Evolutionary conservation across 1,139 yeast species (phyloP).

Genomic region (Kodamaea derodonti): DNA sequence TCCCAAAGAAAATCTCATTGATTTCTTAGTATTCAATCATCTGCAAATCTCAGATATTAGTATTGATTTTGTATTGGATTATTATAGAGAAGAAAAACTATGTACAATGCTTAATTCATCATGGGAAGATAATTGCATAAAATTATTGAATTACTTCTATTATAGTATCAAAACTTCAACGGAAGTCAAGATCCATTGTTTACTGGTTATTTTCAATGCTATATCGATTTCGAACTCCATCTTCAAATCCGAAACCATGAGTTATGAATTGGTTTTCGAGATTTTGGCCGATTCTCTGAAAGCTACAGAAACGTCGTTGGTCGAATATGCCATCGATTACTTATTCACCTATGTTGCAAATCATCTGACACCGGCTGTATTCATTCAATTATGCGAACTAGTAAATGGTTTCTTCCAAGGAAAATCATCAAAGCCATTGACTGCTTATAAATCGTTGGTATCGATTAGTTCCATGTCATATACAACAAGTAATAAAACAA

Average conservation of each 20-base stretch:
- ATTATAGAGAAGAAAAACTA: constrained; percentile 45
- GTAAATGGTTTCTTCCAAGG: constrained; percentile 5
- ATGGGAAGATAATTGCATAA: constrained; percentile 50
- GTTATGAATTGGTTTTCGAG: constrained; percentile 28
- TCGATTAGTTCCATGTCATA: constrained; percentile 14
- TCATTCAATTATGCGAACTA: constrained; percentile 19
- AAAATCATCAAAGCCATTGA: constrained; percentile 1
- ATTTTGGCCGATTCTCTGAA: constrained; percentile 24
- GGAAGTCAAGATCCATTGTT: constrained; percentile 35
- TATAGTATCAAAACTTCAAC: constrained; percentile 15
- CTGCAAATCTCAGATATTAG: constrained; percentile 32
- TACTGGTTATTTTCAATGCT: constrained; percentile 43
- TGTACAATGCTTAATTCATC: constrained; percentile 52
- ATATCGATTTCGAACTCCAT: constrained; percentile 32
- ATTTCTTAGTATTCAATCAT: constrained; percentile 39
- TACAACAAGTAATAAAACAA: constrained; percentile 1
- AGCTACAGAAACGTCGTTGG: constrained; percentile 33
- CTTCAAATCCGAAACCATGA: constrained; percentile 21
- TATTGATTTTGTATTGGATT: constrained; percentile 40
- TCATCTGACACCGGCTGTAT: constrained; percentile 21
- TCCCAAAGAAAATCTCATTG: constrained; percentile 42
- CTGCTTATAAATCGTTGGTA: constrained; percentile 12
- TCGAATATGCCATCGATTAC: constrained; percentile 27
- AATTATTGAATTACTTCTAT: constrained; percentile 47
- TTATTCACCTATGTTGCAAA: constrained; percentile 26